These are phyloP conservation scores for Xanthoconium stramineum DNA, from an alignment of 768 basidiomycete species.

Conservation along the genomic window DNA sequence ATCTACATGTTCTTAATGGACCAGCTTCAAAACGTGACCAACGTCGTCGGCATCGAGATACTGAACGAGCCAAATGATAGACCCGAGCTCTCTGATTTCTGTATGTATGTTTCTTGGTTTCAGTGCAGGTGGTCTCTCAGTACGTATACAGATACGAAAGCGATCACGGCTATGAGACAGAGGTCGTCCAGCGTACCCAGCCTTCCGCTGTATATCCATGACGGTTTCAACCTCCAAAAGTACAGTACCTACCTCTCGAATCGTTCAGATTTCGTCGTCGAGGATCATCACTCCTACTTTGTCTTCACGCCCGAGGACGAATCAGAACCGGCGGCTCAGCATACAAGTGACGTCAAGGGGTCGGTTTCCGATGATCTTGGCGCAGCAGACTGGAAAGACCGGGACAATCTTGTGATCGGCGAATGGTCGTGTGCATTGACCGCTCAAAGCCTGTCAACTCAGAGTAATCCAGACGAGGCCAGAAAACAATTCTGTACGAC, in stretches of 20 bases:
- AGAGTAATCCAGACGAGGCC: slow-evolving; percentile 42
- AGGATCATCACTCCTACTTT: slow-evolving; percentile 75
- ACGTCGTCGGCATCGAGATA: slow-evolving; percentile 59
- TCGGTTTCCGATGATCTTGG: slow-evolving; percentile 10
- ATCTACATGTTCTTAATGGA: slow-evolving; percentile 37
- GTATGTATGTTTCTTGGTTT: neutral
- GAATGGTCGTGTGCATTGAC: slow-evolving; percentile 54
- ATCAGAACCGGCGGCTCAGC: slow-evolving; percentile 40
- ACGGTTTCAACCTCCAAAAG: slow-evolving; percentile 53
- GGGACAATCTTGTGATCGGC: slow-evolving; percentile 44
- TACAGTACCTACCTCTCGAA: slow-evolving; percentile 42
- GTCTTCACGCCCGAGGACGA: slow-evolving; percentile 59
- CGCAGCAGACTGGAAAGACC: slow-evolving; percentile 29
- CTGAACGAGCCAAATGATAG: slow-evolving; percentile 53
- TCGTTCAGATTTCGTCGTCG: slow-evolving; percentile 59
- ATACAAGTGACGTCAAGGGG: slow-evolving; percentile 37
- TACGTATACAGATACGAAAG: slow-evolving; percentile 13
- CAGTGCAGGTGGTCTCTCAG: neutral
- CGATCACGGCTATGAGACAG: slow-evolving; percentile 22
- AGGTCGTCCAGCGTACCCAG: slow-evolving; percentile 19
- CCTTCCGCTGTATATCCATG: slow-evolving; percentile 67
- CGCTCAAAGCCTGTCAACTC: slow-evolving; percentile 45
- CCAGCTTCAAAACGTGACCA: slow-evolving; percentile 38
- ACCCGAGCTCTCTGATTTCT: slow-evolving; percentile 43
- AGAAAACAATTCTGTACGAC: slow-evolving; percentile 51